Base-by-base conservation (phyloP, 2,329 filamentous ascomycete species). In the Aspergillus sp. region DNA sequence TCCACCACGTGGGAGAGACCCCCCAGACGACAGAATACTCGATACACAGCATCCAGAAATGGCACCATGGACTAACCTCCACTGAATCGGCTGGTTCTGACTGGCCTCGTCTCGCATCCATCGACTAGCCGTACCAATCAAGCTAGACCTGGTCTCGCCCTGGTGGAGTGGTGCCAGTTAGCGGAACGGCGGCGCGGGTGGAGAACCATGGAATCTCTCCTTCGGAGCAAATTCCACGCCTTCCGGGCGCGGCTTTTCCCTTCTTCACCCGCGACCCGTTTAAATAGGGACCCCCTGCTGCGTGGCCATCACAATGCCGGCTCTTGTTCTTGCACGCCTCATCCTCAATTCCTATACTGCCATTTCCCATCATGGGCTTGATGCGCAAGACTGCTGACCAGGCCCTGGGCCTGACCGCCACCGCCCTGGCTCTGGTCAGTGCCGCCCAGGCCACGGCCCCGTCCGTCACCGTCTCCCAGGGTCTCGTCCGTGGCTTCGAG, bases 401-500 rank as follows among this genome's bases (percentile, higher is more conserved):
- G 38, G 39, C 57, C 4, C 55, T 58, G 30, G 57, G 54, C 57
- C 58, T 68, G 38, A 59, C 63, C 53, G 57, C 60, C 49, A 42
- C 62, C 36, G 62, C 59, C 15, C 11, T 63, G 51, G 56, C 58
- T 27, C 30, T 60, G 15, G 62, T 59, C 21, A 57, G 56, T 52
- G 62, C 50, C 15, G 57, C 58, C 8, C 48, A 54, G n/a, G 27
- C 41, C 23, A 58, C 50, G 15, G 23, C 38, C 7, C 63, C 63
- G 11, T 49, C 27, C n/a, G 61, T 70, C 41, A 64, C 64, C 30
- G 36, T 63, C 38, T 54, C 65, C 10, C 68, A 68, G 57, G 64
- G 67, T 1, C 32, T 65, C 7, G 52, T 73, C 49, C 61, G 67
- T 23, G 69, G 67, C 2, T 70, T 69, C 41, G 55, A 58, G 19